These are phyloP conservation scores for Inga laurina DNA, from an alignment of 306 rosid genomes.

Conservation along the genomic window DNA sequence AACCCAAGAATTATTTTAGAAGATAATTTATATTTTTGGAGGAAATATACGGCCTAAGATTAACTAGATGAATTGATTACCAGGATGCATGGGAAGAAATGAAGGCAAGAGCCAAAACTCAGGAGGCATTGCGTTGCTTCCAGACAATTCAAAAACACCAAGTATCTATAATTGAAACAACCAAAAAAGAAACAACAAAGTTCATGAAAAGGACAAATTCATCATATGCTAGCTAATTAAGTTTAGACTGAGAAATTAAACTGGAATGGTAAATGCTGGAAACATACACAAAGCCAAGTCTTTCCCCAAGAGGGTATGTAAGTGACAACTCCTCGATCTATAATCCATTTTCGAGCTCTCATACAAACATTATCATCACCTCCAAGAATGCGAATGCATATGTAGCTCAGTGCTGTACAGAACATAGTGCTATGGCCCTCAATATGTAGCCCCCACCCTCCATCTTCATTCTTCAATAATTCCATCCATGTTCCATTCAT, in stretches of 20 bases:
- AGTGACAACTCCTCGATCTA: conserved; percentile 50
- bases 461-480: conserved; percentile 64
- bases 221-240: not conserved
- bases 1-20: too few relatives aligned
- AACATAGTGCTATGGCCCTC: conserved; percentile 82
- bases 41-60: too few relatives aligned
- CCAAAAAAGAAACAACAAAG: too few relatives aligned
- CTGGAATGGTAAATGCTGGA: too few relatives aligned
- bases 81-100: not conserved
- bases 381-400: conserved; percentile 67
- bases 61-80: not conserved
- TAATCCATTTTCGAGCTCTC: conserved; percentile 26
- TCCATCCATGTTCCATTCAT: conserved; percentile 4
- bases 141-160: conserved; percentile 9
- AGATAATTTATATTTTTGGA: too few relatives aligned
- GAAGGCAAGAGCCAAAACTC: conserved; percentile 10
- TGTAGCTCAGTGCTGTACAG: conserved; percentile 60
- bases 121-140: conserved; percentile 2
- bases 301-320: conserved; percentile 68
- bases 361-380: conserved; percentile 59
- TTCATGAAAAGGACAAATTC: too few relatives aligned
- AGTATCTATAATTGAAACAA: conserved; percentile 34
- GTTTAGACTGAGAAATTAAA: too few relatives aligned
- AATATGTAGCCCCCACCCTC: conserved; percentile 86
- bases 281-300: conserved; percentile 70